Evolutionary conservation across 768 basidiomycete genomes (phyloP).

Genomic region (Cystobasidium ongulense): DNA sequence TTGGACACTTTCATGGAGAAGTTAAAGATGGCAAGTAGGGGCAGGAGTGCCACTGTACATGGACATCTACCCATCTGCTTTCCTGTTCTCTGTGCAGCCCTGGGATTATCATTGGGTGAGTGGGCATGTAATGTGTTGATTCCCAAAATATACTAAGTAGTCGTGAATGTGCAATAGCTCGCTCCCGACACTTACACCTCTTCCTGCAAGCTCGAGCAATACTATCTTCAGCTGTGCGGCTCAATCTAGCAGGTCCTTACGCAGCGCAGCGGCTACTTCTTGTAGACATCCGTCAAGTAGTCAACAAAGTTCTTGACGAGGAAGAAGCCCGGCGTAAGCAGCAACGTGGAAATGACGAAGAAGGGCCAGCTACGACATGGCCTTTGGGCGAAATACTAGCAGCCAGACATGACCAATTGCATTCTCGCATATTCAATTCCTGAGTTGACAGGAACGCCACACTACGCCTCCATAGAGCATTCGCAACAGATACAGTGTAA

Average conservation of each 20-base stretch:
- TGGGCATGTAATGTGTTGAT: slow-evolving; percentile 44
- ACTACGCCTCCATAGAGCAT: not conserved
- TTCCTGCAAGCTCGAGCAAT: slow-evolving; percentile 86
- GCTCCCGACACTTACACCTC: slow-evolving; percentile 71
- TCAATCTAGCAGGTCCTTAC: slow-evolving; percentile 90
- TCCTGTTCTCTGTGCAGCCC: slow-evolving; percentile 70
- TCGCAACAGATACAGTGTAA: slow-evolving; percentile 49
- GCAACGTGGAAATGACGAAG: slow-evolving; percentile 41
- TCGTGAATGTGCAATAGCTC: slow-evolving; percentile 50
- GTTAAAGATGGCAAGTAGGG: slow-evolving; percentile 61
- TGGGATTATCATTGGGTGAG: slow-evolving; percentile 61
- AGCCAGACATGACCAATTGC: slow-evolving; percentile 82
- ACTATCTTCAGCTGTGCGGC: slow-evolving; percentile 80
- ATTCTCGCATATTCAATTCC: slow-evolving; percentile 86
- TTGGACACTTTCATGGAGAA: slow-evolving; percentile 52
- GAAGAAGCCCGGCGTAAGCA: slow-evolving; percentile 40
- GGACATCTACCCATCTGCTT: slow-evolving; percentile 89
- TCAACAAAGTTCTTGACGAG: slow-evolving; percentile 53
- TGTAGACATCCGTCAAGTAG: slow-evolving; percentile 60
- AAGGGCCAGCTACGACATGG: slow-evolving; percentile 83
- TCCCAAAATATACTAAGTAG: not conserved
- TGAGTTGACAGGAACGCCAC: not conserved
- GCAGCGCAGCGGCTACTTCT: slow-evolving; percentile 77
- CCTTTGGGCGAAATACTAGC: slow-evolving; percentile 88
- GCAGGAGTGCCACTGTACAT: slow-evolving; percentile 52